Evolutionary conservation across 805 yeast genomes (phyloP).

Genomic region (Candida maris): DNA sequence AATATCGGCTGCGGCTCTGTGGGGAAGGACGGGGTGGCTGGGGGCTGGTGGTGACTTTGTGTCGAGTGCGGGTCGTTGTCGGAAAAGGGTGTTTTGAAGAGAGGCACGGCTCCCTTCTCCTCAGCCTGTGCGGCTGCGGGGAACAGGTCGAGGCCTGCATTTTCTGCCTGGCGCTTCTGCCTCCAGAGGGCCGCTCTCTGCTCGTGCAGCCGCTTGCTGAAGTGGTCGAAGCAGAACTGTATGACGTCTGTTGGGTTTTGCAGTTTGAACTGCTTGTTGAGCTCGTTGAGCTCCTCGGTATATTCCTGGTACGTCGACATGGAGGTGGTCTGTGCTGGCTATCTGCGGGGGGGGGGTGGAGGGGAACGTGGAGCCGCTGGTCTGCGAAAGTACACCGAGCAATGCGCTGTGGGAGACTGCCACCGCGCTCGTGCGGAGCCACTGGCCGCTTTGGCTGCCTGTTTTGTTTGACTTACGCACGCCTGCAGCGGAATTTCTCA

Average conservation of each 20-base stretch:
- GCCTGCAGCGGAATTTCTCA: too few species aligned
- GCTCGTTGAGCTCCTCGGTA: constrained; percentile 51
- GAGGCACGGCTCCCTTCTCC: constrained; percentile 28
- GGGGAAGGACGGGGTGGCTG: neutral
- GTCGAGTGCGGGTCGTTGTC: constrained; percentile 61
- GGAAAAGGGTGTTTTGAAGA: constrained; percentile 59
- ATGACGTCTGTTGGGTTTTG: constrained; percentile 64
- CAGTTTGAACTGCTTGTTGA: constrained; percentile 52
- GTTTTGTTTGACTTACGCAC: too few species aligned
- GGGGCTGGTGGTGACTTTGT: constrained; percentile 27
- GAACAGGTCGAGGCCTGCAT: constrained; percentile 43
- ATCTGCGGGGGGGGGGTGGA: too few species aligned
- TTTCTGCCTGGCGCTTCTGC: constrained; percentile 45
- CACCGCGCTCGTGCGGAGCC: too few species aligned
- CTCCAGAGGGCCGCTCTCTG: constrained; percentile 53
- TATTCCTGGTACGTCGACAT: constrained; percentile 24
- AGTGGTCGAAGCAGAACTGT: constrained; percentile 74
- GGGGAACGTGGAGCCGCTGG: too few species aligned
- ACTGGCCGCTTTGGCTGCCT: too few species aligned
- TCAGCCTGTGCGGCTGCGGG: constrained; percentile 18
- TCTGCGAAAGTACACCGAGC: too few species aligned
- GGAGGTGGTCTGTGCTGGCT: too few species aligned
- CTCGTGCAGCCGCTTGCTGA: constrained; percentile 55
- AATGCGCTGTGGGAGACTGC: too few species aligned
- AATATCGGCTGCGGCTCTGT: constrained; percentile 12